phyloP scores from a whole-genome alignment of 345 rosid species.

The Alliaria petiolata region DNA sequence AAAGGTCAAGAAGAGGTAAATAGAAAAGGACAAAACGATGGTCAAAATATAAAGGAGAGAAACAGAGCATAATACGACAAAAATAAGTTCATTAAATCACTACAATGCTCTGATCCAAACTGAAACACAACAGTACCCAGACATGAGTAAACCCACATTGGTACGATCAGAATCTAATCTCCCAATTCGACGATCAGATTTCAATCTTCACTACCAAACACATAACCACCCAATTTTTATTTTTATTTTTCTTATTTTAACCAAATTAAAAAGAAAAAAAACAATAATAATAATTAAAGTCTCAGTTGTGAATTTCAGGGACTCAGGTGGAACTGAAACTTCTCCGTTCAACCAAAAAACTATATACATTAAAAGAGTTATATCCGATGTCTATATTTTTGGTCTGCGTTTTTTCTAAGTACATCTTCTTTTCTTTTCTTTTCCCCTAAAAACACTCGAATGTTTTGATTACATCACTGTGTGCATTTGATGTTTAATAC shows the following conservation, averaged over 20 bases:
- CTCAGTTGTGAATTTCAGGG: constrained; percentile 39
- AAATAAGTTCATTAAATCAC: constrained; percentile 35
- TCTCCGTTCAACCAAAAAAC: constrained; percentile 30
- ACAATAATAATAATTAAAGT: constrained; percentile 6
- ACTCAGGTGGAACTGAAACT: constrained; percentile 41
- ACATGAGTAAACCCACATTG: constrained; percentile 27
- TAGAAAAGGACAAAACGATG: constrained; percentile 32
- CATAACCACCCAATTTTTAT: neutral
- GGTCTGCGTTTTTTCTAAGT: constrained; percentile 7
- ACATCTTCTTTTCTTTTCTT: neutral
- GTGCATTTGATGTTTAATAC: neutral
- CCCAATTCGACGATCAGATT: constrained; percentile 37
- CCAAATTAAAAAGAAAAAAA: neutral
- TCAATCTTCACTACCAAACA: constrained; percentile 32
- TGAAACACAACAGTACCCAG: constrained; percentile 36
- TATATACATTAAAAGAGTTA: constrained; percentile 33
- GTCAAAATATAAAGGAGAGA: constrained; percentile 24
- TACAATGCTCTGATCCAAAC: constrained; percentile 43
- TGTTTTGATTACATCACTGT: constrained; percentile 4
- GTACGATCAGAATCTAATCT: constrained; percentile 36
- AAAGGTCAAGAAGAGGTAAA: constrained; percentile 28
- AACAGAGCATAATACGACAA: constrained; percentile 36
- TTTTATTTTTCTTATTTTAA: neutral
- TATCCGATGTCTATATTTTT: constrained; percentile 29
- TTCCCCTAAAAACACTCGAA: neutral